Base-by-base conservation (phyloP, 208 protist species). In the Leishmania tropica region DNA sequence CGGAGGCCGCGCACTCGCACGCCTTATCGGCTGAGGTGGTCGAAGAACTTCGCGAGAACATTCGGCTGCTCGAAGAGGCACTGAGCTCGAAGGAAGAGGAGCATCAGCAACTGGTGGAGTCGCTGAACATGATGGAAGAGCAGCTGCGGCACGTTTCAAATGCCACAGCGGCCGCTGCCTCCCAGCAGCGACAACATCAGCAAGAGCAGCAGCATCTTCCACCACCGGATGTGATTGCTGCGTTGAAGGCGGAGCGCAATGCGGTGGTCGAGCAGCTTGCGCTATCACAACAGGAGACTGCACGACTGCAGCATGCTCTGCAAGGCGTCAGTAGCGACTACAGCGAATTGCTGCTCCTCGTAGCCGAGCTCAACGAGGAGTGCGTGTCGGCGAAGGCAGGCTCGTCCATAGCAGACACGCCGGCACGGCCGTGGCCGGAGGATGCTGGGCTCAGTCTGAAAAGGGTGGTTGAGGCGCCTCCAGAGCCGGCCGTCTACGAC, bases 1-100 rank as follows among this genome's bases (percentile, higher is more conserved):
- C 47, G 21, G 78, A 70, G n/a, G 42, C 42, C 8, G 77, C 70
- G 35, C 58, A 81, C 37, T 65, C 56, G 5, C 51, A 45, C 40
- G 48, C 58, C 28, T 65, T 58, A 53, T 81, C 76, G 7, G 10
- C 80, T 24, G 80, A 78, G 1, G 47, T 67, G 4, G 81, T 88
- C n/a, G 83, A 84, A 2, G 67, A 81, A 0, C 87, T 95, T 31
- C 81, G 74, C 6, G 90, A 92, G 72, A 89, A 88, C 77, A 81
- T 93, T 71, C 75, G 53, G 45, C 68, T 96, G 42, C 81, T 96
- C 28, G 90, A 96, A 81, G 90, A 93, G 56, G 90, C 93, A 21
- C 87, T 96, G 21, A 53, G 21, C 40, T 81, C 83, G 6, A 92
- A 94, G 76, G 89, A 96, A 53, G 93, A 96, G 75, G 90, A 96